phyloP scores from a whole-genome alignment of 306 rosid species.

The Datisca glomerata region DNA sequence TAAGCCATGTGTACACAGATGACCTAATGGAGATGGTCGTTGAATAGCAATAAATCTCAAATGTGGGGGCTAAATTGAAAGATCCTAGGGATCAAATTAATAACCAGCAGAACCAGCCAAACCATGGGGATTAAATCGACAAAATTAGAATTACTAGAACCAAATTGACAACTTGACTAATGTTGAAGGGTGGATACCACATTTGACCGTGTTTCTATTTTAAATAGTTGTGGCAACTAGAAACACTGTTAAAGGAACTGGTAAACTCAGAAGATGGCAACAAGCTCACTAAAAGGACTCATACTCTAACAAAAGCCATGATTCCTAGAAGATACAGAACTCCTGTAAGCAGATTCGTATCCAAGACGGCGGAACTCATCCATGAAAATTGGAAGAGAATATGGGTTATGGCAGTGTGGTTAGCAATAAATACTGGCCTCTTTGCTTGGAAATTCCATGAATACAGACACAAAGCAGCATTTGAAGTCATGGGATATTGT shows the following conservation, averaged over 20 bases:
- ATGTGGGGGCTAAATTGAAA: too few species aligned
- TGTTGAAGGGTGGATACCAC: too few species aligned
- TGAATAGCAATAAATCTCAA: too few species aligned
- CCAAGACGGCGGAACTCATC: slow-evolving; percentile 18
- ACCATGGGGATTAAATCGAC: too few species aligned
- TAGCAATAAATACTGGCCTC: slow-evolving; percentile 38
- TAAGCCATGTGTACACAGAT: too few species aligned
- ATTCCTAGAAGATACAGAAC: slow-evolving; percentile 59
- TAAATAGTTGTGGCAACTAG: slow-evolving; percentile 89
- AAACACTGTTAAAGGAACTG: slow-evolving; percentile 59
- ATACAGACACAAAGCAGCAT: slow-evolving; percentile 34
- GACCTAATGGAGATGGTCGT: too few species aligned
- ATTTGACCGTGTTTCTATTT: too few species aligned
- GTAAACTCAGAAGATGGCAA: slow-evolving; percentile 28
- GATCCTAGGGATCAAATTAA: too few species aligned
- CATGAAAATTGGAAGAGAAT: slow-evolving; percentile 64
- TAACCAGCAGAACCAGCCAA: too few species aligned
- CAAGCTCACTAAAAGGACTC: slow-evolving; percentile 11
- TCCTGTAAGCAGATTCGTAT: slow-evolving; percentile 23
- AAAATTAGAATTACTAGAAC: too few species aligned
- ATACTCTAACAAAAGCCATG: slow-evolving; percentile 49
- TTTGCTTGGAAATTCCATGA: slow-evolving; percentile 51
- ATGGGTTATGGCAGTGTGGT: slow-evolving; percentile 57
- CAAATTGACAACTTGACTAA: too few species aligned
- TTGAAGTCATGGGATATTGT: slow-evolving; percentile 67